phyloP scores from a whole-genome alignment of 805 yeast genomes.

The Myxozyma neotropica region DNA sequence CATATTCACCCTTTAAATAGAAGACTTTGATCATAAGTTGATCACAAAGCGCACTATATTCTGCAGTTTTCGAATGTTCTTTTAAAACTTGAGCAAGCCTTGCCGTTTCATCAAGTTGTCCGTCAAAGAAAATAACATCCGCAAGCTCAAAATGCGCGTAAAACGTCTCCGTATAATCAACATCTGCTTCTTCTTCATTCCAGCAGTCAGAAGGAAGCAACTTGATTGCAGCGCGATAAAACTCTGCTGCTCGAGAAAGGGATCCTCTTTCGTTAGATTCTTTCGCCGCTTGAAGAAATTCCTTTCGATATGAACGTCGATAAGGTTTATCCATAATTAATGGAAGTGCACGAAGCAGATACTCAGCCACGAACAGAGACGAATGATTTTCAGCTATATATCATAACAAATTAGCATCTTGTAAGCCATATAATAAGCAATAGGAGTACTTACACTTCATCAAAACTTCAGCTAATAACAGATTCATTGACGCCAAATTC shows the following conservation, averaged over 20 bases:
- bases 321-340: constrained; percentile 20
- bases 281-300: constrained; percentile 19
- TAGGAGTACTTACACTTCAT: constrained; percentile 16
- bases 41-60: constrained; percentile 8
- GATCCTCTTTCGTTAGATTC: constrained; percentile 22
- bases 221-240: constrained; percentile 18
- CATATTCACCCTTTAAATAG: constrained; percentile 20
- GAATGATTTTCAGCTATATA: constrained; percentile 12
- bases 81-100: neutral
- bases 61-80: neutral
- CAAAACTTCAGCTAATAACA: constrained; percentile 25
- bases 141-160: constrained; percentile 14
- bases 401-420: neutral
- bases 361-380: constrained; percentile 21
- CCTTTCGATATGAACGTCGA: constrained; percentile 24
- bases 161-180: constrained; percentile 25
- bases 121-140: constrained; percentile 18
- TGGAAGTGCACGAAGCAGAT: constrained; percentile 22
- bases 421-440: neutral
- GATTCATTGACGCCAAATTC: constrained; percentile 25
- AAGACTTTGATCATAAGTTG: constrained; percentile 3
- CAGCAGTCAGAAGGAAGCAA: constrained; percentile 25
- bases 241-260: constrained; percentile 13
- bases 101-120: constrained; percentile 14
- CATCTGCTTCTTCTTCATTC: constrained; percentile 19